A percentile compares a stretch with the other conserved stretches of the same genome.
phyloP scores from a whole-genome alignment of 2,329 filamentous ascomycete genomes.

The Pyrenochaeta sp. region DNA sequence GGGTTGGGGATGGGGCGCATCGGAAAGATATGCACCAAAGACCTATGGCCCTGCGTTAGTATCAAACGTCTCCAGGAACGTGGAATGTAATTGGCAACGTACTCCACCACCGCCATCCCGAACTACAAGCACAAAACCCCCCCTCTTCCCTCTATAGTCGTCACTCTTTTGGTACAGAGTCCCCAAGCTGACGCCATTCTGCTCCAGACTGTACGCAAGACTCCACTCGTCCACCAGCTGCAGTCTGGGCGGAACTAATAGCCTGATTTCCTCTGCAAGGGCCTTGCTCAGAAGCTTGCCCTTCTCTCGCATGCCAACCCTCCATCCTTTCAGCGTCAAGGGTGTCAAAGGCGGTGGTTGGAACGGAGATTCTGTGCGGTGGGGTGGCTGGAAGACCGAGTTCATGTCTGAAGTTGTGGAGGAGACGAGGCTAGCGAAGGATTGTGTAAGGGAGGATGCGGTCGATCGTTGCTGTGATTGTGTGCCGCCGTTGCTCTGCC shows the following conservation, averaged over 20 bases:
- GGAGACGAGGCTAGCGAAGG: slow-evolving; percentile 47
- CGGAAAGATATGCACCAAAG: slow-evolving; percentile 94
- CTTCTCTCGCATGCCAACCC: slow-evolving; percentile 63
- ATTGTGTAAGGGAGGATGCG: slow-evolving; percentile 36
- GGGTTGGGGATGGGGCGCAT: slow-evolving; percentile 78
- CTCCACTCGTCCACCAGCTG: slow-evolving; percentile 89
- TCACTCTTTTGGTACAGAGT: slow-evolving; percentile 86
- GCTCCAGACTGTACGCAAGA: slow-evolving; percentile 86
- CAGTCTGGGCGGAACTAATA: slow-evolving; percentile 84
- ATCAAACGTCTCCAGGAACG: neutral
- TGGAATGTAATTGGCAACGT: slow-evolving; percentile 48
- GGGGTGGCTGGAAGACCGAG: slow-evolving; percentile 67
- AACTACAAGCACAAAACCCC: slow-evolving; percentile 89
- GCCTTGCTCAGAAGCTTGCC: slow-evolving; percentile 73
- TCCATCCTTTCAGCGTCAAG: slow-evolving; percentile 72
- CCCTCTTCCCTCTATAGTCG: slow-evolving; percentile 70
- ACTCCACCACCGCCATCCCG: slow-evolving; percentile 78
- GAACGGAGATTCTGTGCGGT: slow-evolving; percentile 76
- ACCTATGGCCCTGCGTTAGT: slow-evolving; percentile 51
- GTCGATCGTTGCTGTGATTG: slow-evolving; percentile 32
- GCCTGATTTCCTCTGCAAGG: slow-evolving; percentile 90
- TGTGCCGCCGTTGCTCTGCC: slow-evolving; percentile 14
- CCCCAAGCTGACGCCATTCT: slow-evolving; percentile 85
- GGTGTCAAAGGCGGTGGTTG: slow-evolving; percentile 89
- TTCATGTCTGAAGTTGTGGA: slow-evolving; percentile 54